Evolutionary conservation across 495 filamentous ascomycete species (phyloP), one percentile per base, ranked within the genome.

Genomic region (Xylaria scruposa): DNA sequence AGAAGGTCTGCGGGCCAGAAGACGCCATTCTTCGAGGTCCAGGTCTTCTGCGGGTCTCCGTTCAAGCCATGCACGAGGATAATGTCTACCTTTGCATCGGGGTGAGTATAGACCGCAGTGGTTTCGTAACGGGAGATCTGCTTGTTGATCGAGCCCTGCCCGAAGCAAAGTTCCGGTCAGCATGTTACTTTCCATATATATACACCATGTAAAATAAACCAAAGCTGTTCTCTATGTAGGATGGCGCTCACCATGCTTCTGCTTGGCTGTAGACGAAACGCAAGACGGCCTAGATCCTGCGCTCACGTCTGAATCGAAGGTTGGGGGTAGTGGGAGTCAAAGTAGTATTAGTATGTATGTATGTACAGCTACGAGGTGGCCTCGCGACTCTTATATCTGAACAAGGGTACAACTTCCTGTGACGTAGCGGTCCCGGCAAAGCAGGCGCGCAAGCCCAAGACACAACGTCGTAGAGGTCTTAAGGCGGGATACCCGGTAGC

Each of bases 41-140:
- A 97, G 58, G 92, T 92, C 67, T 88, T 87, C 33, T 90, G 81
- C 0, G 93, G 92, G 67, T 93, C 86, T 26, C 94, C 94, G 75
- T 95, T 95, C 38, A 97, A 84, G 63, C 94, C 94, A 78, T 97
- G 94, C 51, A 97, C 92, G 59, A 94, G 88, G 13, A 94, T 90
- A 46, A 94, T 89, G 75, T 91, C 89, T 78, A 89, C 89, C 74
- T 85, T 86, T 26, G 87, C 88, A 59, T 85, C 80, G 12, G 88
- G 87, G 49, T 90, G 88, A 58, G 80, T 77, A 78, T 91, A 93
- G 65, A 94, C 86, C 73, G 91, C 85, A 21, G 90, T 90, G 75
- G 93, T 81, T 81, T 92, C 92, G 80, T 88, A 92, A 31, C 88
- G 88, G 77, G 87, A 88, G 77, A 93, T 87, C 62, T 85, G 81